Evolutionary conservation across 2,329 filamentous ascomycete species (phyloP), one percentile per base, ranked within the genome.

Genomic region (Aspergillus sclerotialis): DNA sequence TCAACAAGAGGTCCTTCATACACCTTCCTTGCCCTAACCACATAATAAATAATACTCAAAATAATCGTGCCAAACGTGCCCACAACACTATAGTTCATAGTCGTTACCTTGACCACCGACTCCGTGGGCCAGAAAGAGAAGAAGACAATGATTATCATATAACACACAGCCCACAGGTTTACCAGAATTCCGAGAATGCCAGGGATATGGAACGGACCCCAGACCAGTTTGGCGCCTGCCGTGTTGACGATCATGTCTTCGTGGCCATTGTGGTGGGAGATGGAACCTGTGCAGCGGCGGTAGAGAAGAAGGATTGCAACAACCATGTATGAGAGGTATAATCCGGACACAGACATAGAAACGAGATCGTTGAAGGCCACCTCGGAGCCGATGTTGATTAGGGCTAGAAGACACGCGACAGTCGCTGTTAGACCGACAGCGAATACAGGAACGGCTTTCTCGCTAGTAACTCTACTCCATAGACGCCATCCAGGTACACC

Each of bases 301-400:
- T 58, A 60, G 27, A 72, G 49, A 7, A 73, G 50, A 29, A 64
- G 61, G 7, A 55, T 45, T 19, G 67, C 62, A 21, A 65, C 64
- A 18, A 69, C 58, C 36, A 73, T 59, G 46, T 74, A 75, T 4
- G 69, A 72, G 15, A 60, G 58, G 16, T 72, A 60, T 10, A 72
- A 53, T 1, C 65, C 62, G 9, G 60, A 60, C 23, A 68, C 56
- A 2, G 61, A 62, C 15, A 75, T 58, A 1, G 68, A 71, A 3
- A 66, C 56, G 38, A 74, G 63, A 39, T 64, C 66, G 47, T 72
- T 69, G 48, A 73, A 67, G 7, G 69, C 72, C 10, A 64, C 56
- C 2, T 59, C 42, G 5, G 67, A 71, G 9, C 68, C 70, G 30
- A 75, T 64, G 49, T 71, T 72, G 53, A 75, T 72, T 14, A 72